Evolutionary conservation across 371 early-diverging fungal species (phyloP).

Genomic region (Haplosporangium sp.): DNA sequence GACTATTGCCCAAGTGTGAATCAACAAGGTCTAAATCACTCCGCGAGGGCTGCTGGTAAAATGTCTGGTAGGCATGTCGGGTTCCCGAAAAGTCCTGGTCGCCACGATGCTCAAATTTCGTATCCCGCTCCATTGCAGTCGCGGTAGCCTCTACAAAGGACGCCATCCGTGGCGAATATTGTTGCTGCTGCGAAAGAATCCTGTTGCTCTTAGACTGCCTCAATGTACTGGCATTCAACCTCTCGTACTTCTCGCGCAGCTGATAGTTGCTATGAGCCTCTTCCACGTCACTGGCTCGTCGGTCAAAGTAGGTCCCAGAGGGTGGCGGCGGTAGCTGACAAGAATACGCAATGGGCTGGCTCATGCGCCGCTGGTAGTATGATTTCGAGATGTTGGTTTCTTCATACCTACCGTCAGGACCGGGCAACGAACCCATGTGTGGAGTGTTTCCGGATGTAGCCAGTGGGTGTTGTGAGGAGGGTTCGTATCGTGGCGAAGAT

Average conservation of each 20-base stretch:
- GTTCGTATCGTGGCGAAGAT: slow-evolving; percentile 25
- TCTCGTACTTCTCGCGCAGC: slow-evolving; percentile 35
- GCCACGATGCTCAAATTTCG: slow-evolving; percentile 3
- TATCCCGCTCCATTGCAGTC: no score
- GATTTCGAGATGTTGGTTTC: slow-evolving; percentile 8
- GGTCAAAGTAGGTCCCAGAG: slow-evolving; percentile 20
- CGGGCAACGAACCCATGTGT: slow-evolving; percentile 2
- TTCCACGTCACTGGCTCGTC: slow-evolving; percentile 32
- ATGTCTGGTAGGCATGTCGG: not conserved
- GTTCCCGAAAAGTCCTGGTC: slow-evolving; percentile 3
- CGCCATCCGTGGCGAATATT: slow-evolving; percentile 1
- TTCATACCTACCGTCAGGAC: slow-evolving; percentile 17
- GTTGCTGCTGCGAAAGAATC: not conserved
- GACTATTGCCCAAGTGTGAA: not conserved
- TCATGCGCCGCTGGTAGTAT: slow-evolving; percentile 35
- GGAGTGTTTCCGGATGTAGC: slow-evolving; percentile 1
- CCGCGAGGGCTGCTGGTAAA: slow-evolving; percentile 14
- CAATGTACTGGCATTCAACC: slow-evolving; percentile 18
- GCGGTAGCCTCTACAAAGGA: not conserved
- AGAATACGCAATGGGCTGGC: slow-evolving; percentile 20
- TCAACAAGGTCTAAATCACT: not conserved
- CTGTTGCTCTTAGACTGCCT: slow-evolving; percentile 9
- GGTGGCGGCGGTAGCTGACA: slow-evolving; percentile 17
- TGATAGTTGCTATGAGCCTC: slow-evolving; percentile 11
- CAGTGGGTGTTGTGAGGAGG: slow-evolving; percentile 7